Evolutionary conservation across 2,329 filamentous ascomycete species (phyloP).

Genomic region (Tolypocladium inflatum): DNA sequence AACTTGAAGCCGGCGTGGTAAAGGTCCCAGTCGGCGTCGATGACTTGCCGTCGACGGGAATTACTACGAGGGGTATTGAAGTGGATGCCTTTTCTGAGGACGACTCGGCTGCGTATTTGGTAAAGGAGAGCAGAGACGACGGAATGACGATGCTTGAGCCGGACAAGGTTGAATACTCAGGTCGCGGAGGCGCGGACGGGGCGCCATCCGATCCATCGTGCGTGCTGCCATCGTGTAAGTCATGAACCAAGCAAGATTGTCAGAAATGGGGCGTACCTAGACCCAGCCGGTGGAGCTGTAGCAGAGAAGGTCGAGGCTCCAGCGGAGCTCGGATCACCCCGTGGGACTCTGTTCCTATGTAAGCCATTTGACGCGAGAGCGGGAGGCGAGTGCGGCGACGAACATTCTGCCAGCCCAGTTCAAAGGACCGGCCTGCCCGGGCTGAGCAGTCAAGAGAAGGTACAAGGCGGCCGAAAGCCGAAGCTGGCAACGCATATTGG

Average conservation of each 20-base stretch:
- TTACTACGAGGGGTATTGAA: neutral
- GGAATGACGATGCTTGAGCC: slow-evolving; percentile 4
- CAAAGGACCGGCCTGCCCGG: slow-evolving; percentile 24
- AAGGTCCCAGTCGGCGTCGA: neutral
- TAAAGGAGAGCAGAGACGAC: slow-evolving; percentile 2
- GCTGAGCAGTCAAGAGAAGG: slow-evolving; percentile 18
- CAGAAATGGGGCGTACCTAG: neutral
- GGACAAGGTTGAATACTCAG: slow-evolving; percentile 2
- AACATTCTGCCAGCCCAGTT: slow-evolving; percentile 21
- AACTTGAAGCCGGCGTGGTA: neutral
- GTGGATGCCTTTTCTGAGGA: neutral
- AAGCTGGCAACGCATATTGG: slow-evolving; percentile 12
- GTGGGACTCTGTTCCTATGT: slow-evolving; percentile 10
- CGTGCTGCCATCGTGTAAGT: neutral
- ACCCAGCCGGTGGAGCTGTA: neutral
- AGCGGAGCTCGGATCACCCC: slow-evolving; percentile 5
- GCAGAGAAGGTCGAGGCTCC: neutral
- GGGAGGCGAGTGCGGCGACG: slow-evolving; percentile 2
- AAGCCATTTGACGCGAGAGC: neutral
- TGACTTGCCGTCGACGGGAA: neutral
- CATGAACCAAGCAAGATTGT: neutral
- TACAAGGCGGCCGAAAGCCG: slow-evolving; percentile 12
- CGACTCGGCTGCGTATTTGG: neutral
- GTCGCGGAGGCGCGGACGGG: slow-evolving; percentile 1
- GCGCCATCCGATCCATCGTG: neutral